Evolutionary conservation across 2,329 filamentous ascomycete species (phyloP), one percentile per base, ranked within the genome.

Genomic region (Podosphaera leucotricha): DNA sequence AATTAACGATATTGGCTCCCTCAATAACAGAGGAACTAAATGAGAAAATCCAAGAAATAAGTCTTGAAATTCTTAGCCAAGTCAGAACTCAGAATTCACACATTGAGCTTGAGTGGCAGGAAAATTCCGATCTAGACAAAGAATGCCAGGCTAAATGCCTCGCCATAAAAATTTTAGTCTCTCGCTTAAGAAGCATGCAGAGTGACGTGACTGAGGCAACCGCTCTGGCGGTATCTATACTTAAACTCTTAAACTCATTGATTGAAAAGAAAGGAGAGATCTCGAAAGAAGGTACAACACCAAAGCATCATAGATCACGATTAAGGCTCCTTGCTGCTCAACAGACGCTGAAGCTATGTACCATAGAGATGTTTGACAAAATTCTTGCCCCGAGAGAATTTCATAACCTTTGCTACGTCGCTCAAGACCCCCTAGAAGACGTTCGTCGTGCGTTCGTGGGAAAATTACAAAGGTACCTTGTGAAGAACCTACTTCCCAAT

Each of bases 401-500:
- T 62, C 83, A 93, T 57, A 69, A 72, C 22, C 68, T 98, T 10
- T 80, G 85, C 0, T 70, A 82, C 48, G 71, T 93, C 11, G 74
- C 80, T 2, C 87, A 95, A 57, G 86, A 94, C 55, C 67, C 69
- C 5, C 68, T 80, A 42, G 63, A 72, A 1, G 70, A 78, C 50
- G 84, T 95, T 22, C 78, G 90, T 28, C 71, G 70, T 40, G 72
- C 71, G 1, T 95, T 98, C 54, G 69, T 90, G 44, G 75, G 77
- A 54, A 85, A 86, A 53, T 65, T 98, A 36, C 90, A 92, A 61
- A 94, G 92, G 61, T 87, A 92, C 55, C 71, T 95, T 3, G 80
- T 80, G 8, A 72, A 79, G 44, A 71, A 71, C 45, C 75, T 70
- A 51, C 67, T 92, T 2, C 69, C 74, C 1, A 65, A 70, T 11